Conservation (phyloP, 352 stramenopile genomes). For the Phytophthora cactorum region DNA sequence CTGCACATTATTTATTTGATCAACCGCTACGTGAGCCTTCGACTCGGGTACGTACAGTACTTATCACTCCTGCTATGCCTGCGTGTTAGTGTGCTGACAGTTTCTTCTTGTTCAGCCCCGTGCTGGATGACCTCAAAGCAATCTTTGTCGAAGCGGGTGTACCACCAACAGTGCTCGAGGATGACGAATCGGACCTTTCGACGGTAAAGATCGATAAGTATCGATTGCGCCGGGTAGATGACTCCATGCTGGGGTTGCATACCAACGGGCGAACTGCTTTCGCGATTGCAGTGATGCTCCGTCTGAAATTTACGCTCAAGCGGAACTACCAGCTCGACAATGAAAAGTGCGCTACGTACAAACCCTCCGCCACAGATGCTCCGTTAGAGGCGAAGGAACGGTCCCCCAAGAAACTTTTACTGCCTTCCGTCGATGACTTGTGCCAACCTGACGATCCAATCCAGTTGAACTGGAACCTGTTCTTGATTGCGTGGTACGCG, state of each 20-base stretch:
- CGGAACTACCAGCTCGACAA: slow-evolving; percentile 70
- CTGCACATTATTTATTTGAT: slow-evolving; percentile 90
- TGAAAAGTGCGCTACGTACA: slow-evolving; percentile 85
- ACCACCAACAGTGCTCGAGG: slow-evolving; percentile 42
- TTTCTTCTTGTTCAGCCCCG: slow-evolving; percentile 39
- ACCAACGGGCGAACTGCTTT: slow-evolving; percentile 46
- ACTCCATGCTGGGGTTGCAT: slow-evolving; percentile 20
- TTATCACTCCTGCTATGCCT: slow-evolving; percentile 12
- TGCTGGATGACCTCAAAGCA: slow-evolving; percentile 62
- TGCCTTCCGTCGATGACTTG: slow-evolving; percentile 49
- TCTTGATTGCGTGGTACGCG: slow-evolving; percentile 57
- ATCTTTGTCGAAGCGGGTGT: slow-evolving; percentile 50
- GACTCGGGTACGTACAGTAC: slow-evolving; percentile 62
- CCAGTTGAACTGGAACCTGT: slow-evolving; percentile 62
- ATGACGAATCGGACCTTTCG: slow-evolving; percentile 57
- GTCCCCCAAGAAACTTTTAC: slow-evolving; percentile 25
- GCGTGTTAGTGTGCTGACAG: slow-evolving; percentile 6
- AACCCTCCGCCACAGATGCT: slow-evolving; percentile 44
- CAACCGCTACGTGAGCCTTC: slow-evolving; percentile 83
- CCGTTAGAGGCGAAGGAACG: slow-evolving; percentile 39
- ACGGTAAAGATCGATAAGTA: slow-evolving; percentile 47
- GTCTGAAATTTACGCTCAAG: slow-evolving; percentile 81
- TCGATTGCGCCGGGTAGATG: slow-evolving; percentile 18
- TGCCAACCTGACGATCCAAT: slow-evolving; percentile 40
- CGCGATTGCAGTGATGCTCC: slow-evolving; percentile 70